phyloP scores from a whole-genome alignment of 805 yeast species.

The Komagataella ulmi region DNA sequence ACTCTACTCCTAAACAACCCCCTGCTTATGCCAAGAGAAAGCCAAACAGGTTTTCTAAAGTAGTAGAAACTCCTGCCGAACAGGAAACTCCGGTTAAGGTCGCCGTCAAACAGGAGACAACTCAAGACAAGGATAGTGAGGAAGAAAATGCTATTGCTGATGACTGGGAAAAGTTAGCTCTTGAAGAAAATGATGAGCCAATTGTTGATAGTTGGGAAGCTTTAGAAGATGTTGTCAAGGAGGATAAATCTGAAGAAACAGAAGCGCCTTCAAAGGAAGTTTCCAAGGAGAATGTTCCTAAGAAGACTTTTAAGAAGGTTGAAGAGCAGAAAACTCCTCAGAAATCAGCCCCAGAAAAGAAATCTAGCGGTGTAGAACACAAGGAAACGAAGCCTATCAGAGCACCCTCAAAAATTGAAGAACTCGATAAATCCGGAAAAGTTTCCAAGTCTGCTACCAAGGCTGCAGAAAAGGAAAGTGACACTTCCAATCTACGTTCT shows the following conservation, averaged over 20 bases:
- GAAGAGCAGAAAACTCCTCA: slow-evolving; percentile 21
- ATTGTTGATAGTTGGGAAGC: slow-evolving; percentile 43
- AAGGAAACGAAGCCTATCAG: slow-evolving; percentile 4
- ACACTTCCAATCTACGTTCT: slow-evolving; percentile 67
- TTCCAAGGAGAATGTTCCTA: slow-evolving; percentile 11
- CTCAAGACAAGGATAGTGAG: slow-evolving; percentile 8
- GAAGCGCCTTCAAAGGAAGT: slow-evolving; percentile 12
- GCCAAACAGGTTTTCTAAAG: slow-evolving; percentile 16
- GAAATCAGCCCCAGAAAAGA: slow-evolving; percentile 13
- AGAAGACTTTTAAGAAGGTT: slow-evolving; percentile 9
- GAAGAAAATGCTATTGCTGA: slow-evolving; percentile 56
- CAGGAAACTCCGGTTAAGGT: slow-evolving; percentile 16
- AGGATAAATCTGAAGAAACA: slow-evolving; percentile 17
- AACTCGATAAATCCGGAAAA: slow-evolving; percentile 13
- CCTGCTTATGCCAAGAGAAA: slow-evolving; percentile 66
- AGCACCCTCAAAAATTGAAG: slow-evolving; percentile 17
- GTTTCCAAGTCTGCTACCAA: slow-evolving; percentile 15
- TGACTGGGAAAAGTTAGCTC: slow-evolving; percentile 74
- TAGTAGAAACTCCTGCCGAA: slow-evolving; percentile 18
- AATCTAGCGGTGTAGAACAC: slow-evolving; percentile 11
- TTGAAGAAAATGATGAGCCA: slow-evolving; percentile 40
- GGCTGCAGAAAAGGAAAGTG: slow-evolving; percentile 21
- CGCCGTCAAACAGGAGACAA: slow-evolving; percentile 8
- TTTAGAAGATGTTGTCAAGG: slow-evolving; percentile 17
- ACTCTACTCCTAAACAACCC: slow-evolving; percentile 40